Evolutionary conservation across 208 protist species (phyloP).

Genomic region (Crithidia acanthocephali): DNA sequence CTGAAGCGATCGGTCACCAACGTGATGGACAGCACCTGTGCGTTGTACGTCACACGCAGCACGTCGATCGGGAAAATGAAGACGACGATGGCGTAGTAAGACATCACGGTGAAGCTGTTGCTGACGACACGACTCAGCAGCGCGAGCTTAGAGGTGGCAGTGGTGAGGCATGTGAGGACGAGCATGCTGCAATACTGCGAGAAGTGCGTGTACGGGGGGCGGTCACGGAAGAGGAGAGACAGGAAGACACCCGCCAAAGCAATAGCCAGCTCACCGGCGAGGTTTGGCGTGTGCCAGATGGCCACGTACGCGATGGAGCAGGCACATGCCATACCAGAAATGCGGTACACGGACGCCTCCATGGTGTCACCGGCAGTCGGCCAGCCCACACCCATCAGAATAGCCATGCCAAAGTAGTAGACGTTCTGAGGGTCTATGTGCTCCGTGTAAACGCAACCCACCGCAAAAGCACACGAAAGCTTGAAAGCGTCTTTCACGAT

Average conservation of each 20-base stretch:
- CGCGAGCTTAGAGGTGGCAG: constrained; percentile 27
- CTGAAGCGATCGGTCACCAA: constrained; percentile 41
- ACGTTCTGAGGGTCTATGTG: constrained; percentile 49
- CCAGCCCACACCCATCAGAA: constrained; percentile 62
- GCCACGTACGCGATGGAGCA: constrained; percentile 51
- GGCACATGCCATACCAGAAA: constrained; percentile 53
- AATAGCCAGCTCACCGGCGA: constrained; percentile 32
- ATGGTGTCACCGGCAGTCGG: constrained; percentile 63
- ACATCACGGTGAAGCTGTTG: constrained; percentile 61
- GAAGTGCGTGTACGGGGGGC: constrained; percentile 38
- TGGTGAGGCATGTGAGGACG: constrained; percentile 37
- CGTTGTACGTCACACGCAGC: constrained; percentile 41
- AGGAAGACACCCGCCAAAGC: constrained; percentile 42
- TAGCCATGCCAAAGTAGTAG: constrained; percentile 76
- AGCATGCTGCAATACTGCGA: constrained; percentile 54
- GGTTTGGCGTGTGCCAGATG: constrained; percentile 35
- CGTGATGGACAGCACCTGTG: constrained; percentile 38
- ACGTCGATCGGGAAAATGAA: constrained; percentile 70
- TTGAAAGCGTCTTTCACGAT: constrained; percentile 69
- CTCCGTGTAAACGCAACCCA: constrained; percentile 45
- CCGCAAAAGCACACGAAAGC: constrained; percentile 47
- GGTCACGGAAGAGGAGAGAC: constrained; percentile 40
- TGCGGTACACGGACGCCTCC: constrained; percentile 53
- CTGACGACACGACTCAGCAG: constrained; percentile 47
- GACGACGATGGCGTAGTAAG: constrained; percentile 71